Base-by-base conservation (phyloP, 2,329 filamentous ascomycete species). In the Diplodia seriata region DNA sequence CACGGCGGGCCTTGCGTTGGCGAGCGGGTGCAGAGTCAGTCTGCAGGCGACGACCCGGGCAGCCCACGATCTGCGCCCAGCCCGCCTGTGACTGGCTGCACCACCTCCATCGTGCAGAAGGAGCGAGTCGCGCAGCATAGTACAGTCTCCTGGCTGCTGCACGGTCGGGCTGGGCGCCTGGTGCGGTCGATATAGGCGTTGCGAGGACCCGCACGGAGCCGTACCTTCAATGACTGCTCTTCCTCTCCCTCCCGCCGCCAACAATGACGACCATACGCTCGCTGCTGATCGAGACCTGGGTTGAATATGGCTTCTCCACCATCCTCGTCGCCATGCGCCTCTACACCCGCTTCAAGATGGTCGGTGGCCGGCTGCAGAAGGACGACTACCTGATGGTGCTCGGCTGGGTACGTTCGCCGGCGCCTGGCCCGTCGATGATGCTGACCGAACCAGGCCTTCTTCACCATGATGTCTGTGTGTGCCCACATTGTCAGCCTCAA, bases 381-480 rank as follows among this genome's bases (percentile, higher is more conserved):
- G 79, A 81, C 64, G 79, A 81, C 59, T 76, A 78, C 14, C 47
- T 79, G 0, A 72, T 80, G 4, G 66, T 73, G 31, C 71, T 76
- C 38, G 73, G 74, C 14, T 76, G 73, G 73, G 77, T 75, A 57
- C 70, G 70, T 56, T 15, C 47, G 31, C 26, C 38, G 29, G 56
- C 14, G 31, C 31, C 31, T 33, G 6, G 31, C 36, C 23, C 26
- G 26, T 7, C 1, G 18, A 5, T 18, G 18, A 7, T 51, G 33
- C 15, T n/a, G n/a, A 47, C 11, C 9, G 15, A 12, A n/a, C 3
- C 47, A 71, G 70, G 51, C 59, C 6, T 72, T 66, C 31, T 74
- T 71, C 56, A 71, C 73, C 15, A 65, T 23, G 2, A 72, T 72
- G 71, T 72, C 70, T 2, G 68, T 71, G 20, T 70, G 70, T 7